phyloP scores from a whole-genome alignment of 148 eudicot genomes.

The Oxyria digyna region DNA sequence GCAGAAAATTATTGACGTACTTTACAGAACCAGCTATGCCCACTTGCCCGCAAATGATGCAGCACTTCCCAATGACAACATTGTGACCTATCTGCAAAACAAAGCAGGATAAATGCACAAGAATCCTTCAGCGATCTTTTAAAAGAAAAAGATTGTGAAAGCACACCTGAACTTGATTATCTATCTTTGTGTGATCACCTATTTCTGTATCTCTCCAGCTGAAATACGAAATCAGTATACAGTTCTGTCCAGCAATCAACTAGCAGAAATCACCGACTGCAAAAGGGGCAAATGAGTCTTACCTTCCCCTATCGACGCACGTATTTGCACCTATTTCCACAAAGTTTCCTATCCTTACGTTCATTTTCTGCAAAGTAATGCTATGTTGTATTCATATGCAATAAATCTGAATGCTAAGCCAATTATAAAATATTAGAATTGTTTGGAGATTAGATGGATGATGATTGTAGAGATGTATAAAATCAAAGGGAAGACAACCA shows the following conservation, averaged over 20 bases:
- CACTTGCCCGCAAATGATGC: conserved; percentile 84
- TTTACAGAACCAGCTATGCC: conserved; percentile 93
- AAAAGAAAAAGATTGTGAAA: conserved; percentile 8
- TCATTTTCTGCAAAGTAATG: conserved; percentile 28
- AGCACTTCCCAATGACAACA: conserved; percentile 59
- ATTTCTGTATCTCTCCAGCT: conserved; percentile 88
- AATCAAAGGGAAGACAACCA: not conserved
- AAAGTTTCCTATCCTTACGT: conserved; percentile 63
- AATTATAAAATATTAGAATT: not conserved
- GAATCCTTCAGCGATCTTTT: not conserved
- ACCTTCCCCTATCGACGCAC: conserved; percentile 98
- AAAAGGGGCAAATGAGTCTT: conserved; percentile 5
- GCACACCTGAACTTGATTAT: conserved; percentile 84
- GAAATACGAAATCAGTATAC: conserved; percentile 14
- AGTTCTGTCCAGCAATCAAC: not conserved
- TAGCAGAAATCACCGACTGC: not conserved
- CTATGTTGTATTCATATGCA: not conserved
- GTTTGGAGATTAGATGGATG: not conserved
- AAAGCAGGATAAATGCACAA: not conserved
- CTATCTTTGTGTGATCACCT: conserved; percentile 79
- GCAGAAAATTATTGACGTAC: conserved; percentile 24
- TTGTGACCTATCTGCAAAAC: conserved; percentile 80
- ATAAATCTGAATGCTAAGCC: not conserved
- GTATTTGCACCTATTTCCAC: conserved; percentile 95
- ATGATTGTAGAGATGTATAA: not conserved